A percentile compares a stretch with the other conserved stretches of the same genome.
Evolutionary conservation across 73 alveolate species (phyloP).

Genomic region (Paramecium primaurelia): DNA sequence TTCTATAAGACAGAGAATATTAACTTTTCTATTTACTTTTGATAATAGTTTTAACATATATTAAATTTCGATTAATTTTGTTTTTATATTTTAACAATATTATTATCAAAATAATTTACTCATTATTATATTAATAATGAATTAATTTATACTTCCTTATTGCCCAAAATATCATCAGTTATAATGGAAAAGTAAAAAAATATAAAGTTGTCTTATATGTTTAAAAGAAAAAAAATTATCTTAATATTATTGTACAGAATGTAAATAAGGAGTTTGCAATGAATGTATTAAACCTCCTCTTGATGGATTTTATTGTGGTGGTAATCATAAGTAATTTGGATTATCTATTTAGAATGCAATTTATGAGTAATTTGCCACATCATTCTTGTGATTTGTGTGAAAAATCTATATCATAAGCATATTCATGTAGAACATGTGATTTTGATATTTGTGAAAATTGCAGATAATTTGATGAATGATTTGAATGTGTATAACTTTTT

Average conservation of each 20-base stretch:
- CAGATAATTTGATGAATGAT: background rate
- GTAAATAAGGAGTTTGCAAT: background rate
- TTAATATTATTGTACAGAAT: background rate
- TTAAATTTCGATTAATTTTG: background rate
- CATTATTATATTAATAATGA: background rate
- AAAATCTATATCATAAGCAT: background rate
- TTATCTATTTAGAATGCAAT: background rate
- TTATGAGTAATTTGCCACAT: slow-evolving; percentile 5
- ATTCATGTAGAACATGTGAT: background rate
- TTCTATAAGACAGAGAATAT: background rate
- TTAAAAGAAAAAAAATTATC: background rate
- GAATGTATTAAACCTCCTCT: background rate
- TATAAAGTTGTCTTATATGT: background rate
- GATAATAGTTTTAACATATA: too few species aligned
- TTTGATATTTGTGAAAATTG: background rate
- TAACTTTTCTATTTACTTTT: too few species aligned
- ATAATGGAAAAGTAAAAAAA: background rate
- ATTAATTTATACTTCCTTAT: background rate
- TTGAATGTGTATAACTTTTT: background rate
- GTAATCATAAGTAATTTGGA: background rate
- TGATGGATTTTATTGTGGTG: background rate
- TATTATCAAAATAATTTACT: background rate
- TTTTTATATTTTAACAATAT: background rate
- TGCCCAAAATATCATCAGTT: background rate
- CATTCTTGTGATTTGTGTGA: background rate